phyloP scores from a whole-genome alignment of 768 basidiomycete genomes.

The Lanmaoa rubissima region DNA sequence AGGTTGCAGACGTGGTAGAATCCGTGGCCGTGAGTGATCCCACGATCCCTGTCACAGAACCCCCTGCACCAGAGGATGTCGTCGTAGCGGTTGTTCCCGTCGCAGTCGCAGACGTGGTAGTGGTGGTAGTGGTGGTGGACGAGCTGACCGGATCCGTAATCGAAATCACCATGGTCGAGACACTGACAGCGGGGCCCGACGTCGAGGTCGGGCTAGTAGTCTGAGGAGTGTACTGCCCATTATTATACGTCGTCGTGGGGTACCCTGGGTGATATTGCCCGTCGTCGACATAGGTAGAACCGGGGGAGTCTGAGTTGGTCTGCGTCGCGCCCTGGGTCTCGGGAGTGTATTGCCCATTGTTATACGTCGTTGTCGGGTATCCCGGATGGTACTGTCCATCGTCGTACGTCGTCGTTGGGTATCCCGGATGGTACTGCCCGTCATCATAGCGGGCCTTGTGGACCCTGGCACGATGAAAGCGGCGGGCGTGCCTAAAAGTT shows the following conservation, averaged over 20 bases:
- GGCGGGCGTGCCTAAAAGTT: slow-evolving; percentile 10
- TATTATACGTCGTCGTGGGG: slow-evolving; percentile 21
- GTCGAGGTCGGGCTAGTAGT: background rate
- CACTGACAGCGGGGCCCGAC: background rate
- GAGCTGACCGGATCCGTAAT: background rate
- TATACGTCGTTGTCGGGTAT: slow-evolving; percentile 8
- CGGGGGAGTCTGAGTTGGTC: background rate
- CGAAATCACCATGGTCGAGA: background rate
- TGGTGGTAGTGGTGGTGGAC: background rate
- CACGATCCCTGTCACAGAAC: background rate
- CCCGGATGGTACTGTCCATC: slow-evolving; percentile 22
- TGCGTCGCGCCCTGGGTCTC: background rate
- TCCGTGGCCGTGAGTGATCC: background rate
- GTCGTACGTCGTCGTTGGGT: slow-evolving; percentile 16
- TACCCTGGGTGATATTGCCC: slow-evolving; percentile 20
- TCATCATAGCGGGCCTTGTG: slow-evolving; percentile 19
- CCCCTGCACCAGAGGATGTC: background rate
- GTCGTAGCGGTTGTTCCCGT: background rate
- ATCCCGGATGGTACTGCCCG: slow-evolving; percentile 22
- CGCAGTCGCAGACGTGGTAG: background rate
- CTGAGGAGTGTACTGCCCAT: slow-evolving; percentile 11
- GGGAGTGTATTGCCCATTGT: slow-evolving; percentile 3
- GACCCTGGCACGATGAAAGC: slow-evolving; percentile 8
- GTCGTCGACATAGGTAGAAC: slow-evolving; percentile 6
- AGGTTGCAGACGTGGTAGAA: background rate